Evolutionary conservation across 768 basidiomycete genomes (phyloP).

Genomic region (Asterophora parasitica): DNA sequence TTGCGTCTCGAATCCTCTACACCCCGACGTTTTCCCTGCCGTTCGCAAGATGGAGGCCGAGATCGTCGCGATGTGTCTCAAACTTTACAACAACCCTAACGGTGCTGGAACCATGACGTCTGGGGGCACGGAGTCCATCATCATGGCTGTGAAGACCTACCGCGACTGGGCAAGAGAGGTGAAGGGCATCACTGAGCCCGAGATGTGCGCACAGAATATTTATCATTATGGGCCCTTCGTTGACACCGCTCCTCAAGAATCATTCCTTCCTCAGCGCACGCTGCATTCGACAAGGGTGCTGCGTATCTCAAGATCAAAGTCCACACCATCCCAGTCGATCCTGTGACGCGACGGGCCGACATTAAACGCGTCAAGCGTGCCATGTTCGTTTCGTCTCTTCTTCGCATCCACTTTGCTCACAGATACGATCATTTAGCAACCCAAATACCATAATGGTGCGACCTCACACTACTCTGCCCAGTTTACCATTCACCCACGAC

Average conservation of each 20-base stretch:
- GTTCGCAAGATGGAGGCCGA: constrained; percentile 97
- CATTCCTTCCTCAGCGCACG: constrained; percentile 80
- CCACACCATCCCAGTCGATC: constrained; percentile 79
- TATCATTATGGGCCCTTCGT: not conserved
- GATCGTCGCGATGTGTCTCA: constrained; percentile 82
- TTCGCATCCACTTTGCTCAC: not conserved
- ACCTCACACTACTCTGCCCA: not conserved
- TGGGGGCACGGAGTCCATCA: constrained; percentile 93
- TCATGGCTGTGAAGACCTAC: constrained; percentile 94
- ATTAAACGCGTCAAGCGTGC: constrained; percentile 75
- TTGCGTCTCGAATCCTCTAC: constrained; percentile 83
- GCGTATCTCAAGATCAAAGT: constrained; percentile 88
- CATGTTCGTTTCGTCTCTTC: constrained; percentile 53
- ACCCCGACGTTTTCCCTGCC: constrained; percentile 91
- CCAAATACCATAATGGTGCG: constrained; percentile 81
- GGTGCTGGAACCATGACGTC: constrained; percentile 93
- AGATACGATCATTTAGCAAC: constrained; percentile 48
- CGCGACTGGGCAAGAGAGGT: constrained; percentile 85
- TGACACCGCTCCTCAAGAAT: constrained; percentile 43
- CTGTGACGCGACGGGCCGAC: constrained; percentile 71
- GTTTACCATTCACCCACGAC: not conserved
- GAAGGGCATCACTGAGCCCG: constrained; percentile 87
- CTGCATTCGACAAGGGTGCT: constrained; percentile 92
- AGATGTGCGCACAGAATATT: constrained; percentile 59
- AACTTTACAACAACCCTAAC: constrained; percentile 77